A percentile compares a stretch with the other conserved stretches of the same genome.
phyloP scores from a whole-genome alignment of 2,329 filamentous ascomycete genomes.

The Knufia petricola region DNA sequence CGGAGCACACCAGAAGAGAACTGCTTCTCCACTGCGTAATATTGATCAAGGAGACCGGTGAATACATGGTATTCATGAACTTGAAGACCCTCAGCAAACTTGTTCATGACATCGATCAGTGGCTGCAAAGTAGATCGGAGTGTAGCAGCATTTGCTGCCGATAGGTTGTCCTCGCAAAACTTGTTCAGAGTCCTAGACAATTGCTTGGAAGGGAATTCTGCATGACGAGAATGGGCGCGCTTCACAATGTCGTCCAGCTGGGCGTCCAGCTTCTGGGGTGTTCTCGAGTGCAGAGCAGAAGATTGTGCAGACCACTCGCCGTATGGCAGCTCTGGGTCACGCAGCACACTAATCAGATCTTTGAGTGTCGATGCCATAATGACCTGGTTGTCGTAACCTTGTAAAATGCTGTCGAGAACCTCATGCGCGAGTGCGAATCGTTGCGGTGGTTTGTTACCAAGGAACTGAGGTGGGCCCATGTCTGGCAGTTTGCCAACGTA shows the following conservation, averaged over 20 bases:
- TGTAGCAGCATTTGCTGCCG: constrained; percentile 60
- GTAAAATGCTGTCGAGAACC: constrained; percentile 77
- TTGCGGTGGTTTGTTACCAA: constrained; percentile 87
- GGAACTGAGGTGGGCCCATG: constrained; percentile 73
- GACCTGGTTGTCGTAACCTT: constrained; percentile 93
- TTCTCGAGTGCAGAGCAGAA: constrained; percentile 90
- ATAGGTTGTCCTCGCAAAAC: constrained; percentile 80
- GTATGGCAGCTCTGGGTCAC: constrained; percentile 82
- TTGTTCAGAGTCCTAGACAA: constrained; percentile 73
- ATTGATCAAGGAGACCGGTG: constrained; percentile 66
- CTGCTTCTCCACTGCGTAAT: constrained; percentile 72
- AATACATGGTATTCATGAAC: constrained; percentile 80
- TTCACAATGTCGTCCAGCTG: constrained; percentile 80
- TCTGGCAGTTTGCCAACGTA: constrained; percentile 86
- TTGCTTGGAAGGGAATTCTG: constrained; percentile 86
- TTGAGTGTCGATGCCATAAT: constrained; percentile 83
- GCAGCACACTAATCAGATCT: constrained; percentile 81
- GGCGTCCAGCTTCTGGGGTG: constrained; percentile 85
- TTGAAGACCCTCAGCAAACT: constrained; percentile 82
- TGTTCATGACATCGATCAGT: constrained; percentile 64
- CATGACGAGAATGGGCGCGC: constrained; percentile 62
- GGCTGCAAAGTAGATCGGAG: constrained; percentile 66
- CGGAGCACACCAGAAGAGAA: constrained; percentile 78
- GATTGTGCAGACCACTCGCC: constrained; percentile 95
- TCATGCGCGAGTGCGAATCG: constrained; percentile 66